Evolutionary conservation across 768 basidiomycete genomes (phyloP), one percentile per base, ranked within the genome.

Genomic region (Phlegmacium glaucopus): DNA sequence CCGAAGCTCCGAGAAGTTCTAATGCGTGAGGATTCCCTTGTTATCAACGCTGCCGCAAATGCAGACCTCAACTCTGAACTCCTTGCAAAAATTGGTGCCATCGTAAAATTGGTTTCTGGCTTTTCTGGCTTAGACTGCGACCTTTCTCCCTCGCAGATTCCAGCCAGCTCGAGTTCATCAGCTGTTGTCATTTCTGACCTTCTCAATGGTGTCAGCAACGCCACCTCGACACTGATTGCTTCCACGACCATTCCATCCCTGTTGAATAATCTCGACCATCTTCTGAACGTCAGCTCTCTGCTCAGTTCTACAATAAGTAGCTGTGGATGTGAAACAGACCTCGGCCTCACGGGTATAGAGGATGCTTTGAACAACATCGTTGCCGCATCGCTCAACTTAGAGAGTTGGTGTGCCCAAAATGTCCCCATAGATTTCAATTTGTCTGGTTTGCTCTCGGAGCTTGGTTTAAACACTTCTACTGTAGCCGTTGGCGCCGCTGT

Each of bases 41-140:
- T 34, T 26, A 40, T 35, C 15, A 49, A 50, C 45, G 45, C 46
- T 4, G 42, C 52, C 15, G 49, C 53, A 27, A 42, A 27, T 26
- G 18, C 44, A 7, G 39, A 40, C 27, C 28, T 61, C 35, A 50
- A 58, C 45, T 48, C 57, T 1, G 52, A 55, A 4, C 50, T 63
- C 13, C 34, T 49, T 9, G 39, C 35, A 1, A 51, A 58, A 38
- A 27, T 68, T 28, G 29, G 45, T 9, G 30, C 49, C 6, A 52
- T 64, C 18, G 57, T 58, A 32, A 41, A 56, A 10, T 44, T 50
- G n/a, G 59, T 66, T 17, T 39, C 61, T 28, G 51, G 50, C 36
- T 48, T 66, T 17, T 39, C 61, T 28, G 51, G 50, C 36, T 48
- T 67, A 29, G 42, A 44, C 44, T 15, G 34, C 38, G 11, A 17